These are phyloP conservation scores for Vaccinium vitisidaea DNA, from an alignment of 148 eudicot genomes.

Conservation along the genomic window DNA sequence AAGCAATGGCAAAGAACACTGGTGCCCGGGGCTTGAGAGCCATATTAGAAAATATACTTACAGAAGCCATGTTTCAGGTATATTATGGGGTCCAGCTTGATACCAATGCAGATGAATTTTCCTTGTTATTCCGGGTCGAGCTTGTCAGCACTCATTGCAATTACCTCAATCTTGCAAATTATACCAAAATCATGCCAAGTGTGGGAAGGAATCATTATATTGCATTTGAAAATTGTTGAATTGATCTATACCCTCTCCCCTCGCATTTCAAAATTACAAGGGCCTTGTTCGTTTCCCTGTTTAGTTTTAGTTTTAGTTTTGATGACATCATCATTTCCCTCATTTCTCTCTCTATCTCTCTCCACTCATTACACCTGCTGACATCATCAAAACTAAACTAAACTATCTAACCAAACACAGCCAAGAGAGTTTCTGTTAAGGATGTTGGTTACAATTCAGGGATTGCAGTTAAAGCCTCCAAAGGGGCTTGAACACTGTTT, in stretches of 20 bases:
- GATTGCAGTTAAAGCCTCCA: not conserved
- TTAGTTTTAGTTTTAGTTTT: too few species aligned
- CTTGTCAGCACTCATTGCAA: not conserved
- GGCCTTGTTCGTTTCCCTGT: too few species aligned
- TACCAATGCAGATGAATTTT: constrained; percentile 10
- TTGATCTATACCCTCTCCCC: not conserved
- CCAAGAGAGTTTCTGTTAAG: not conserved
- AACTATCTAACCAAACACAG: too few species aligned
- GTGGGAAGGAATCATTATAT: not conserved
- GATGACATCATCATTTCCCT: too few species aligned
- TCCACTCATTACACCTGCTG: too few species aligned
- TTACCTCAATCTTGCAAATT: constrained; percentile 10
- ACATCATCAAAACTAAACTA: too few species aligned
- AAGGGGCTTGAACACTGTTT: not conserved
- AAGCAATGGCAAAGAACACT: constrained; percentile 58
- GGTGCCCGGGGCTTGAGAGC: constrained; percentile 73
- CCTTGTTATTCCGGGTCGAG: not conserved
- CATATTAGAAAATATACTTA: constrained; percentile 52
- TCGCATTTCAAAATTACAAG: not conserved
- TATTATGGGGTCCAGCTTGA: not conserved
- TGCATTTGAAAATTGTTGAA: not conserved
- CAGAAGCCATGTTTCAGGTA: constrained; percentile 76
- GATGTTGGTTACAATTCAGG: not conserved
- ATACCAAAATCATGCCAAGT: not conserved
- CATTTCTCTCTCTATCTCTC: too few species aligned